Conservation (phyloP, 2,329 filamentous ascomycete genomes). For the Colletotrichum sp. region DNA sequence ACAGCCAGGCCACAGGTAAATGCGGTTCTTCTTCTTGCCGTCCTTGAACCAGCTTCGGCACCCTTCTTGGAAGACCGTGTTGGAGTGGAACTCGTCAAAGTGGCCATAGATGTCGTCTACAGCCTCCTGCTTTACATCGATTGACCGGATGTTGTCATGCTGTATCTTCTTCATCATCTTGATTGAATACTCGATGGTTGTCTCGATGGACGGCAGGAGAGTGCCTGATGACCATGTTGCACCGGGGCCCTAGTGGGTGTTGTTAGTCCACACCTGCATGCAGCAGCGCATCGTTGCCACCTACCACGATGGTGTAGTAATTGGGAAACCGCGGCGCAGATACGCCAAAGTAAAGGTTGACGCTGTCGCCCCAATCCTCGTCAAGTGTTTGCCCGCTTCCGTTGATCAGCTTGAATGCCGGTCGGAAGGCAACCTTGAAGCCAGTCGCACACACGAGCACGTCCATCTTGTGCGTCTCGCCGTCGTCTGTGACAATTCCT, state of each 20-base stretch:
- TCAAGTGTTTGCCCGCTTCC: slow-evolving; percentile 41
- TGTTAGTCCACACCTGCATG: neutral
- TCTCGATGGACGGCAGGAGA: slow-evolving; percentile 48
- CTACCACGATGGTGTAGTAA: slow-evolving; percentile 39
- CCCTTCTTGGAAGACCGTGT: slow-evolving; percentile 36
- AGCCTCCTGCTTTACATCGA: slow-evolving; percentile 39
- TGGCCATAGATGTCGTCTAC: slow-evolving; percentile 36
- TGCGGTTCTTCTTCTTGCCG: slow-evolving; percentile 35
- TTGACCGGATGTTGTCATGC: slow-evolving; percentile 36
- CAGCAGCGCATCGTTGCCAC: neutral
- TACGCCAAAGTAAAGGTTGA: slow-evolving; percentile 49
- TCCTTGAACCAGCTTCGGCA: slow-evolving; percentile 41
- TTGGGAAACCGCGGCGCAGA: slow-evolving; percentile 52
- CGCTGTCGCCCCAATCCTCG: slow-evolving; percentile 45
- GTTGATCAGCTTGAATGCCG: slow-evolving; percentile 45
- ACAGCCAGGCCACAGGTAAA: slow-evolving; percentile 35
- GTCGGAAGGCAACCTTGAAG: slow-evolving; percentile 42
- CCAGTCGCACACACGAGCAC: slow-evolving; percentile 44
- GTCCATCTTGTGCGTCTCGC: slow-evolving; percentile 33
- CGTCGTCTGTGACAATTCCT: slow-evolving; percentile 34
- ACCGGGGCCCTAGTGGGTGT: slow-evolving; percentile 32
- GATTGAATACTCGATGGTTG: slow-evolving; percentile 40
- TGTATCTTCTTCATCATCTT: slow-evolving; percentile 45
- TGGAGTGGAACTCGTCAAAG: slow-evolving; percentile 36
- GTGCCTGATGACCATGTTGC: slow-evolving; percentile 50